Percentiles rank a stretch among this genome's conserved stretches.
Evolutionary conservation across 345 rosid species (phyloP).

Genomic region (Citrus reticulata): DNA sequence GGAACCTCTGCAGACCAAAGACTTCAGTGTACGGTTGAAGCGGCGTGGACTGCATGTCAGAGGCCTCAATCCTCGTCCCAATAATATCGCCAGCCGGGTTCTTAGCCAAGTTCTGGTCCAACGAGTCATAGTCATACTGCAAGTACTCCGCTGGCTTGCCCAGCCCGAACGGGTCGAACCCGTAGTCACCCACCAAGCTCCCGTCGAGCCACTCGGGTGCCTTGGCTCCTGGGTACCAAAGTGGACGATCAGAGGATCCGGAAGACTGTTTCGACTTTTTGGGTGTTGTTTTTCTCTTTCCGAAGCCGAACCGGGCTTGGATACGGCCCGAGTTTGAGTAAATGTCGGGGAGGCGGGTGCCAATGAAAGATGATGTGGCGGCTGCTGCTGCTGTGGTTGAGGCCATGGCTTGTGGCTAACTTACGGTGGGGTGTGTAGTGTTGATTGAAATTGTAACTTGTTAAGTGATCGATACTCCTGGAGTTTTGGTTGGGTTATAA

Average conservation of each 20-base stretch:
- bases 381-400: constrained; percentile 56
- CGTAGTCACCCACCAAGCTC: constrained; percentile 66
- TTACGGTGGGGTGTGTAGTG: neutral
- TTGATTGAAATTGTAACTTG: neutral
- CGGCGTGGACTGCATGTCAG: constrained; percentile 57
- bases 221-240: constrained; percentile 72
- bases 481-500: neutral
- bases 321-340: constrained; percentile 37
- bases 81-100: constrained; percentile 51
- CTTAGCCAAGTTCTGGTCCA: constrained; percentile 78
- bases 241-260: constrained; percentile 37
- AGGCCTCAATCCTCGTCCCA: constrained; percentile 48
- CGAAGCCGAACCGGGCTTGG: constrained; percentile 58
- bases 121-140: constrained; percentile 64
- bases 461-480: neutral
- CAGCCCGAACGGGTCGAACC: constrained; percentile 72
- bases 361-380: constrained; percentile 57
- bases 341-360: constrained; percentile 47
- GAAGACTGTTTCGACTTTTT: constrained; percentile 30
- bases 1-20: constrained; percentile 70
- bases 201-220: constrained; percentile 70
- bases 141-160: constrained; percentile 75
- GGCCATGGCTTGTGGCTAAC: constrained; percentile 37
- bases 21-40: constrained; percentile 76
- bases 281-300: constrained; percentile 34